These are phyloP conservation scores for Tetraselmis striata DNA, from an alignment of 139 green algal species.

Conservation along the genomic window DNA sequence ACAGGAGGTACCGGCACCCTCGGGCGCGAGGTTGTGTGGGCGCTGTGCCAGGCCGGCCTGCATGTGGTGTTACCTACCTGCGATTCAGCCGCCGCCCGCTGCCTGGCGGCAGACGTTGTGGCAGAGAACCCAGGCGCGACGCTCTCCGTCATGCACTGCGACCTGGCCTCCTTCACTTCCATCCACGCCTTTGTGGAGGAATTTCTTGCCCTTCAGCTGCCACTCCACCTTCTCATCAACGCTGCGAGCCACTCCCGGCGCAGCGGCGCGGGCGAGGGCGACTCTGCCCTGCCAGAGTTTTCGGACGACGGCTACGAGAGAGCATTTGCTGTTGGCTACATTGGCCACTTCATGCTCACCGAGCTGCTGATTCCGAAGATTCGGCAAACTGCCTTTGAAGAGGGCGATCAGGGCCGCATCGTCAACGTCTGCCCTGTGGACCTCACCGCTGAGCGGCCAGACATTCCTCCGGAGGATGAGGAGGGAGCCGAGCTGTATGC, in stretches of 20 bases:
- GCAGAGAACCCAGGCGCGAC: neutral
- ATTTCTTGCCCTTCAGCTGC: neutral
- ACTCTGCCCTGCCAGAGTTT: neutral
- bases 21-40: neutral
- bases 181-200: neutral
- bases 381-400: neutral
- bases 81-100: neutral
- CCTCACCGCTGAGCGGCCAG: neutral
- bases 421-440: neutral
- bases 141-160: neutral
- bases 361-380: neutral
- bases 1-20: neutral
- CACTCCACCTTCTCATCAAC: neutral
- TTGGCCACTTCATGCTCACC: neutral
- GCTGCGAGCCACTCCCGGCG: neutral
- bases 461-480: neutral
- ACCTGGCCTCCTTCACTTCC: neutral
- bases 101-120: neutral
- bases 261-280: neutral
- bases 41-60: neutral
- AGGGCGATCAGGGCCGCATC: neutral
- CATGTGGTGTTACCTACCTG: neutral
- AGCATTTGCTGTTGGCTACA: neutral
- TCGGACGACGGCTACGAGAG: neutral
- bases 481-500: neutral